These are phyloP conservation scores for Neoascochyta sp. DNA, from an alignment of 2,329 filamentous ascomycete species.

Conservation along the genomic window DNA sequence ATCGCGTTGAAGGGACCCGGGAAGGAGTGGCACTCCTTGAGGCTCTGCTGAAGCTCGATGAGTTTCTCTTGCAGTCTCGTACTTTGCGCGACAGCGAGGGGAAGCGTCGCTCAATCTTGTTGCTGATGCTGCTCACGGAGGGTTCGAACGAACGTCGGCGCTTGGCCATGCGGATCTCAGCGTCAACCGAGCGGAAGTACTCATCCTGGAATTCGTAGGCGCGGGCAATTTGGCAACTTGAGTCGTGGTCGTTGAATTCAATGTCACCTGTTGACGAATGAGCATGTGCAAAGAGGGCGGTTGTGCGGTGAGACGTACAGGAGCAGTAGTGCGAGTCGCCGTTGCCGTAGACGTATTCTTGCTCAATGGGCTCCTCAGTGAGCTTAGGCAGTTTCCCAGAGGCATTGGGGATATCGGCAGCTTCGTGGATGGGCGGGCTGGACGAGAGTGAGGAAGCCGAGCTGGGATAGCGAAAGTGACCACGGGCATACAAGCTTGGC, in stretches of 20 bases:
- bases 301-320: constrained; percentile 56
- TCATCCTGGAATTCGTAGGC: constrained; percentile 63
- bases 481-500: constrained; percentile 63
- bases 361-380: constrained; percentile 74
- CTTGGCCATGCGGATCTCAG: constrained; percentile 55
- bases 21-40: constrained; percentile 49
- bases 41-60: constrained; percentile 27
- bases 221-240: constrained; percentile 41
- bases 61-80: constrained; percentile 46
- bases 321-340: constrained; percentile 56
- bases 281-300: constrained; percentile 14
- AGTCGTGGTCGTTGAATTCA: constrained; percentile 53
- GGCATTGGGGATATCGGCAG: constrained; percentile 55
- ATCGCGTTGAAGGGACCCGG: constrained; percentile 64
- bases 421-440: constrained; percentile 49
- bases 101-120: constrained; percentile 62
- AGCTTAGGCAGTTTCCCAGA: constrained; percentile 74
- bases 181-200: constrained; percentile 58
- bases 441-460: constrained; percentile 73
- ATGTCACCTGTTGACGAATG: constrained; percentile 53
- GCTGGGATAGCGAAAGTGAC: constrained; percentile 65
- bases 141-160: constrained; percentile 59
- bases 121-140: constrained; percentile 59
- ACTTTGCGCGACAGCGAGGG: constrained; percentile 54
- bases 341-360: constrained; percentile 57